phyloP scores from a whole-genome alignment of 257 asterid species.

The Solanum dulcamara region DNA sequence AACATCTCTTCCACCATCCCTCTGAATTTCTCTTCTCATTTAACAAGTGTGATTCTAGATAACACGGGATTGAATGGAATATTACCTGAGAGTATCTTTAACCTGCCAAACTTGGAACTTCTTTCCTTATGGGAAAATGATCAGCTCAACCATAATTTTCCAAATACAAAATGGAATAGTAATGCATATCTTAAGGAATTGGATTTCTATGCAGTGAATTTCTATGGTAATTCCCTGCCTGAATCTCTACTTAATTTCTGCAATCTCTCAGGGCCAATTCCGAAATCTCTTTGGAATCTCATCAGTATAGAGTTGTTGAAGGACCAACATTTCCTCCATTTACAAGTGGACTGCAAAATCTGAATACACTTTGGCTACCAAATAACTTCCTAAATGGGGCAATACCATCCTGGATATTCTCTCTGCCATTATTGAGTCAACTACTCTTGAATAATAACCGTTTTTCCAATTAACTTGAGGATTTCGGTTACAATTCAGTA shows the following conservation, averaged over 20 bases:
- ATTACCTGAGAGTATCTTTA: neutral
- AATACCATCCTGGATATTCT: conserved; percentile 8
- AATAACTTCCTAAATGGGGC: conserved; percentile 4
- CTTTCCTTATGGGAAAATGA: neutral
- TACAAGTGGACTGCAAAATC: neutral
- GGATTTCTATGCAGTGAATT: neutral
- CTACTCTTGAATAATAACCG: neutral
- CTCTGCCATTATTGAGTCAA: conserved; percentile 2
- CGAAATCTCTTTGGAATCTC: conserved; percentile 13
- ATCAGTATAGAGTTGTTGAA: neutral
- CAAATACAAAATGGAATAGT: conserved; percentile 1
- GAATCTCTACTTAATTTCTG: conserved; percentile 4
- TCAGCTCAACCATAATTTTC: conserved; percentile 1
- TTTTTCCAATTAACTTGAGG: conserved; percentile 5
- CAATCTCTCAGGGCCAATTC: conserved; percentile 9
- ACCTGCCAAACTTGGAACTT: neutral
- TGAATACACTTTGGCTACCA: neutral
- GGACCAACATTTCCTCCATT: conserved; percentile 4
- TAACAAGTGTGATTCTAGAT: neutral
- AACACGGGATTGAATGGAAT: neutral
- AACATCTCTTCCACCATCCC: conserved; percentile 7
- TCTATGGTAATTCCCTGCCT: conserved; percentile 8
- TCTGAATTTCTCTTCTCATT: conserved; percentile 1
- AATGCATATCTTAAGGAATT: neutral
- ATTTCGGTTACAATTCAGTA: conserved; percentile 1